Conservation (phyloP, 306 rosid genomes). For the Inga oerstediana region DNA sequence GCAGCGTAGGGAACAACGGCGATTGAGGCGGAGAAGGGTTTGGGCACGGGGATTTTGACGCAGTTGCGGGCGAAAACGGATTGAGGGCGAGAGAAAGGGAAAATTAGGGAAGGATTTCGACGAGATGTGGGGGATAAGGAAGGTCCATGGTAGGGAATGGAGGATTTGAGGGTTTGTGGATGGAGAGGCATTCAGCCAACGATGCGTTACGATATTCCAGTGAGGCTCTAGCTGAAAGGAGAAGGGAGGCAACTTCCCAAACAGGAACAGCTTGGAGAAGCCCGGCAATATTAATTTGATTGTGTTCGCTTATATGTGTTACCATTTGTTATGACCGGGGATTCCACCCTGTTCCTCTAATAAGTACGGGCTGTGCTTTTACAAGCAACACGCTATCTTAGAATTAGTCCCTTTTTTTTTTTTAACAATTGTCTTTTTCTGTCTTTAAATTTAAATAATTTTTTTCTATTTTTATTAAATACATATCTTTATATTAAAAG, state of each 20-base stretch:
- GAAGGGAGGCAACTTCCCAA: not conserved
- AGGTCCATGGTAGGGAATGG: conserved; percentile 47
- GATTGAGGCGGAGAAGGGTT: conserved; percentile 17
- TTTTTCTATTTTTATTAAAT: too few species aligned
- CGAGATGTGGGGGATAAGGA: conserved; percentile 11
- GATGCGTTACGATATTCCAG: not conserved
- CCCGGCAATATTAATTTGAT: not conserved
- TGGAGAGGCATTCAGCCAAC: conserved; percentile 65
- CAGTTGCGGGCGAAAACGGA: conserved; percentile 39
- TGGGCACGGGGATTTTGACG: conserved; percentile 43
- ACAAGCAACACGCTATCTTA: too few species aligned
- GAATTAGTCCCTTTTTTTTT: too few species aligned
- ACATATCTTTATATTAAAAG: too few species aligned
- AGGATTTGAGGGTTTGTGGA: conserved; percentile 43
- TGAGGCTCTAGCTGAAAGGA: not conserved
- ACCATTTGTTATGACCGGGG: not conserved
- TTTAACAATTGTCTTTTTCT: too few species aligned
- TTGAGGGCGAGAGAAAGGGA: conserved; percentile 25
- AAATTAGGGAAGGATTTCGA: conserved; percentile 32
- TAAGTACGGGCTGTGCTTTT: too few species aligned
- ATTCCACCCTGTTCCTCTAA: too few species aligned
- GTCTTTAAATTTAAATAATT: too few species aligned
- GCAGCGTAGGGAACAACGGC: conserved; percentile 29
- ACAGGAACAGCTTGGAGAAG: not conserved
- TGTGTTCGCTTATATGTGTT: not conserved